Evolutionary conservation across 306 rosid species (phyloP).

Genomic region (Lagenaria siceraria): DNA sequence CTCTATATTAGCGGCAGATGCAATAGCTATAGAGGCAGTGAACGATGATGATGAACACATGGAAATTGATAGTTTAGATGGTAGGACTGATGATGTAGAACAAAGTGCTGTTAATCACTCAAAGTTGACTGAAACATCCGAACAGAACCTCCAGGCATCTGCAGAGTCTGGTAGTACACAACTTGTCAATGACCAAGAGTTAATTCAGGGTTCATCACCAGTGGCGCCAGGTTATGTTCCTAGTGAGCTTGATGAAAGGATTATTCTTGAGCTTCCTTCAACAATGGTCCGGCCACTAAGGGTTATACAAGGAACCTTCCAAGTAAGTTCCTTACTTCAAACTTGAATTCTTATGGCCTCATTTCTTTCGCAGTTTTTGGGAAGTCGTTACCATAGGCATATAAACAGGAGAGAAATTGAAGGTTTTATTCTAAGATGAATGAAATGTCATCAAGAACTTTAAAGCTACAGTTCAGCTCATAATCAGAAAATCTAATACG

Average conservation of each 20-base stretch:
- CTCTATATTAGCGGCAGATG: constrained; percentile 69
- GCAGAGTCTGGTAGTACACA: constrained; percentile 32
- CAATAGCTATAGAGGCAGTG: constrained; percentile 51
- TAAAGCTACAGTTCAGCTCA: background rate
- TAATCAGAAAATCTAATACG: background rate
- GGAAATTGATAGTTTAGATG: constrained; percentile 51
- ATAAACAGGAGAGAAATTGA: background rate
- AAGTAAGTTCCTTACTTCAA: constrained; percentile 39
- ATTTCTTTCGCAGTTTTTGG: background rate
- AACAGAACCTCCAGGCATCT: constrained; percentile 27
- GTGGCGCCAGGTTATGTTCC: constrained; percentile 77
- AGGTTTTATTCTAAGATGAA: background rate
- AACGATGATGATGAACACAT: constrained; percentile 54
- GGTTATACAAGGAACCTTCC: constrained; percentile 80
- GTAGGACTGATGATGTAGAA: constrained; percentile 25
- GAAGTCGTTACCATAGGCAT: background rate
- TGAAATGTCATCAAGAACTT: background rate
- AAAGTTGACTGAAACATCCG: constrained; percentile 31
- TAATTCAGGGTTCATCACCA: constrained; percentile 46
- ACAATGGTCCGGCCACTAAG: constrained; percentile 87
- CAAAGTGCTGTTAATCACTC: constrained; percentile 31
- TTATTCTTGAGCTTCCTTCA: constrained; percentile 78
- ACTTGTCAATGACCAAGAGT: constrained; percentile 34
- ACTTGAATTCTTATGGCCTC: background rate
- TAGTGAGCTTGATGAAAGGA: constrained; percentile 82